phyloP scores from a whole-genome alignment of 345 rosid genomes.

The Jatropha curcas region DNA sequence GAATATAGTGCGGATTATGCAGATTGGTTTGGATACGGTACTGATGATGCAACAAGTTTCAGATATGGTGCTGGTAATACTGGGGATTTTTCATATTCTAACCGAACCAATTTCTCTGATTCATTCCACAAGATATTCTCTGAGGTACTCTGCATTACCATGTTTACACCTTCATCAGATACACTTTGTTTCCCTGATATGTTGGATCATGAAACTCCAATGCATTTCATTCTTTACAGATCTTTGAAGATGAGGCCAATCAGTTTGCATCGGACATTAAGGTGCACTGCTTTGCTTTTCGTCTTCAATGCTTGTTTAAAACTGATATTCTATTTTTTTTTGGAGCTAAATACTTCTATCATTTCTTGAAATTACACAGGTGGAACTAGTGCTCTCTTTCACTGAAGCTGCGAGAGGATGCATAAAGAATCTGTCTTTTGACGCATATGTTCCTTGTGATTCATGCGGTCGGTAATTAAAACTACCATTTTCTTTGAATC shows the following conservation, averaged over 20 bases:
- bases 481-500: conserved; percentile 9
- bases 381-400: conserved; percentile 70
- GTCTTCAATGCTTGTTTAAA: conserved; percentile 11
- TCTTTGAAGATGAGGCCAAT: conserved; percentile 62
- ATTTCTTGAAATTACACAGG: conserved; percentile 39
- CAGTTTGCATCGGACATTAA: conserved; percentile 60
- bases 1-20: conserved; percentile 36
- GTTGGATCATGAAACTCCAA: conserved; percentile 21
- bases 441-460: conserved; percentile 79
- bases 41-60: conserved; percentile 18
- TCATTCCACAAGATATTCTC: conserved; percentile 87
- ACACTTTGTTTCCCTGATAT: conserved; percentile 13
- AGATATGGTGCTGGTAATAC: conserved; percentile 41
- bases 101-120: conserved; percentile 67
- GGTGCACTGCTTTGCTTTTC: conserved; percentile 43
- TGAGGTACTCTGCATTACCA: conserved; percentile 48
- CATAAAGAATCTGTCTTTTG: conserved; percentile 68
- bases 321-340: conserved; percentile 16
- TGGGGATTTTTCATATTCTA: conserved; percentile 53
- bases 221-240: conserved; percentile 43
- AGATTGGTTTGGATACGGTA: conserved; percentile 28
- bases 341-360: conserved; percentile 23
- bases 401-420: conserved; percentile 87
- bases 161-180: conserved; percentile 2
- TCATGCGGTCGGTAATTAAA: conserved; percentile 62